These are phyloP conservation scores for Dichotomopilus funicola DNA, from an alignment of 2,329 filamentous ascomycete species.

Conservation along the genomic window DNA sequence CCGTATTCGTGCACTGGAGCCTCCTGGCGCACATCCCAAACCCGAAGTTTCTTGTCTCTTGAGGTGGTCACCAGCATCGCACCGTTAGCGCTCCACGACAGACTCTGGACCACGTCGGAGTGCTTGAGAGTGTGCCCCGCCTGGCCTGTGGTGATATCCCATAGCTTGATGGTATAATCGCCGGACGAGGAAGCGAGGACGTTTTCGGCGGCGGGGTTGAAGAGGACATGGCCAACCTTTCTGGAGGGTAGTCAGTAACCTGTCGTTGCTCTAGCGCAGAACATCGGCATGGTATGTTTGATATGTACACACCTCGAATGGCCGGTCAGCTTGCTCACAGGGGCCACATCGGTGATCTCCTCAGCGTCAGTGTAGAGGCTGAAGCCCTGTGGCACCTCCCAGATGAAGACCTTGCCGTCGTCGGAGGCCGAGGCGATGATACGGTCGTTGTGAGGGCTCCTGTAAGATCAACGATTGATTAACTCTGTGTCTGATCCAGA, in stretches of 20 bases:
- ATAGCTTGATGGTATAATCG: slow-evolving; percentile 90
- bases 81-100: slow-evolving; percentile 92
- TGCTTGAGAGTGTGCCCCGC: slow-evolving; percentile 72
- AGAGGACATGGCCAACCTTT: slow-evolving; percentile 96
- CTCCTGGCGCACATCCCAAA: slow-evolving; percentile 96
- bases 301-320: slow-evolving; percentile 64
- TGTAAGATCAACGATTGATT: slow-evolving; percentile 29
- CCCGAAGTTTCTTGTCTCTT: slow-evolving; percentile 93
- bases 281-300: background rate
- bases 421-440: slow-evolving; percentile 91
- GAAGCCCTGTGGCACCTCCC: slow-evolving; percentile 87
- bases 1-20: slow-evolving; percentile 74
- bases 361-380: slow-evolving; percentile 78
- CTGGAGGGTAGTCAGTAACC: slow-evolving; percentile 39
- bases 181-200: slow-evolving; percentile 92
- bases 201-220: slow-evolving; percentile 94
- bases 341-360: slow-evolving; percentile 73
- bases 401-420: slow-evolving; percentile 94
- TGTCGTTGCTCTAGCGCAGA: background rate
- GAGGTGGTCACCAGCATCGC: slow-evolving; percentile 85
- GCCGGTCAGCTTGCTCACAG: slow-evolving; percentile 73
- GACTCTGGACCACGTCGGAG: slow-evolving; percentile 85
- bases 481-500: too few species aligned
- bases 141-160: slow-evolving; percentile 80
- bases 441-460: slow-evolving; percentile 94